phyloP scores from a whole-genome alignment of 164 flowering plant species.

The Cinnamomum micranthum region DNA sequence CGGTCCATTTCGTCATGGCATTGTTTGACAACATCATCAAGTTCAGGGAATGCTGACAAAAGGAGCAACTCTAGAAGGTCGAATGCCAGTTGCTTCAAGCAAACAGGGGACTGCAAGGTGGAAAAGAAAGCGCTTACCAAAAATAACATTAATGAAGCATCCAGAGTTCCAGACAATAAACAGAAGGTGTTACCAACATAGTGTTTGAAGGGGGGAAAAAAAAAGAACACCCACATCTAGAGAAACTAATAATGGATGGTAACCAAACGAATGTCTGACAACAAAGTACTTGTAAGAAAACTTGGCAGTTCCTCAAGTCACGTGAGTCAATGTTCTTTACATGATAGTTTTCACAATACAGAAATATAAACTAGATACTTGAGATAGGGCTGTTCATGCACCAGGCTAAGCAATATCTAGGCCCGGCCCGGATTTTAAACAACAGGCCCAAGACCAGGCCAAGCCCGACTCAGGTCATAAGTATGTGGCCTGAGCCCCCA shows the following conservation, averaged over 20 bases:
- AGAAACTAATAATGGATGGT: not conserved
- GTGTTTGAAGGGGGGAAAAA: not conserved
- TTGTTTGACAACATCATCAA: conserved; percentile 56
- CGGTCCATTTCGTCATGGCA: conserved; percentile 61
- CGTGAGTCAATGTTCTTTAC: no score
- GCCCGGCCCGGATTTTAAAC: no score
- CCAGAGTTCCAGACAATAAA: no score
- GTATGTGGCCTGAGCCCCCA: no score
- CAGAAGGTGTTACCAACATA: not conserved
- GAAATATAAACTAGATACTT: no score
- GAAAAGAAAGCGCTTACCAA: conserved; percentile 3
- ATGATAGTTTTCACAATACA: no score
- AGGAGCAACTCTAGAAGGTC: conserved; percentile 82
- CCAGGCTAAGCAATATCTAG: no score
- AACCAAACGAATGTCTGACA: not conserved
- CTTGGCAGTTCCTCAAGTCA: not conserved
- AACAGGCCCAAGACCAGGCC: no score
- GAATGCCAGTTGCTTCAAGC: conserved; percentile 70
- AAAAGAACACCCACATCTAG: not conserved
- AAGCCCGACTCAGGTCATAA: no score
- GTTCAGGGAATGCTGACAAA: conserved; percentile 77
- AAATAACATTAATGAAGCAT: not conserved
- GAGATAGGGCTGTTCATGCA: no score
- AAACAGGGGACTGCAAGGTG: conserved; percentile 73
- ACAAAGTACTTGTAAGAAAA: not conserved